A percentile compares a stretch with the other conserved stretches of the same genome.
Evolutionary conservation across 2,329 filamentous ascomycete species (phyloP).

Genomic region (Graphilbum ipis-grandicollis): DNA sequence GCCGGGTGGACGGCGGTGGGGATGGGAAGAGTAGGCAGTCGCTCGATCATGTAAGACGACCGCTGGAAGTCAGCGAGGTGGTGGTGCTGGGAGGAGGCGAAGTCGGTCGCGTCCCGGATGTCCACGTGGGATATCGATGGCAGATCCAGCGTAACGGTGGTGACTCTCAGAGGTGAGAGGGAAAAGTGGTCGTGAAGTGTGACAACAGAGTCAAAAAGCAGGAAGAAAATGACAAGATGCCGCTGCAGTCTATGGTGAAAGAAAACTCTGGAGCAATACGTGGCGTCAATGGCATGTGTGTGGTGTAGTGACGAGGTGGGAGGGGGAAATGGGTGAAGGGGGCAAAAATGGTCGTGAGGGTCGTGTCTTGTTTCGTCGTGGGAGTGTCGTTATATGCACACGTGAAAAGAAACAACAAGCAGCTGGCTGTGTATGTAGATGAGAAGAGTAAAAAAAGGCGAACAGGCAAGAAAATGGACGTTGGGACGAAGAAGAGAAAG

Average conservation of each 20-base stretch:
- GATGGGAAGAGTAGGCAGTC: conserved; percentile 53
- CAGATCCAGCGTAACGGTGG: conserved; percentile 76
- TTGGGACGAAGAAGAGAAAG: too few relatives aligned
- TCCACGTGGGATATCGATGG: conserved; percentile 72
- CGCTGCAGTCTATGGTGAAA: background rate
- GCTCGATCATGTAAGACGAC: conserved; percentile 53
- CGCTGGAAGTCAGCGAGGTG: conserved; percentile 42
- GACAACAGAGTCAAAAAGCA: too few relatives aligned
- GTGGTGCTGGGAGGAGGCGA: conserved; percentile 38
- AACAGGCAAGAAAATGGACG: background rate
- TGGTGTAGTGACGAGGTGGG: background rate
- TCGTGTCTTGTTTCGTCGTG: background rate
- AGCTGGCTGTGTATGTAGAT: background rate
- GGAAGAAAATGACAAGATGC: background rate
- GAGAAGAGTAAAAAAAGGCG: conserved; percentile 7
- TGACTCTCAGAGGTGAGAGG: too few relatives aligned
- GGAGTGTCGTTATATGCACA: background rate
- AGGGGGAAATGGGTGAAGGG: too few relatives aligned
- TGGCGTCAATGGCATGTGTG: too few relatives aligned
- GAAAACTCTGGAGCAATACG: background rate
- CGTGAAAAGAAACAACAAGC: background rate
- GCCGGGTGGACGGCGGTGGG: conserved; percentile 47
- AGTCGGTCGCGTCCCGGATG: conserved; percentile 59
- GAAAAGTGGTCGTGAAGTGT: too few relatives aligned
- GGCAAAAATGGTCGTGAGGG: too few relatives aligned